These are phyloP conservation scores for Phytopythium helicoides DNA, from an alignment of 352 stramenopile genomes.

Conservation along the genomic window DNA sequence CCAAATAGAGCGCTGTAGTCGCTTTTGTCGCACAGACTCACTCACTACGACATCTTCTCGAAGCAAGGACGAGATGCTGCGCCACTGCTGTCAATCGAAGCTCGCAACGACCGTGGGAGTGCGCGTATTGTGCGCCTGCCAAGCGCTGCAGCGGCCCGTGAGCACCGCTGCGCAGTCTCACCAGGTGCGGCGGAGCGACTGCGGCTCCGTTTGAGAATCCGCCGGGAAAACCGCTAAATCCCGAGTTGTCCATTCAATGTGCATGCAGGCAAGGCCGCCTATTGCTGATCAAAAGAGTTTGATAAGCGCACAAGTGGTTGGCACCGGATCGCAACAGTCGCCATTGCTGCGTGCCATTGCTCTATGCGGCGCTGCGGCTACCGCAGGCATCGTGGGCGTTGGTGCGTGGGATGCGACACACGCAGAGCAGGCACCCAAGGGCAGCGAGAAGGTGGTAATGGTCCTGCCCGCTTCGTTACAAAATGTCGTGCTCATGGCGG, in stretches of 20 bases:
- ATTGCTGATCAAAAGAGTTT: too few relatives aligned
- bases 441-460: slow-evolving; percentile 34
- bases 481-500: slow-evolving; percentile 1
- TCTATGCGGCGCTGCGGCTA: slow-evolving; percentile 16
- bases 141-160: not conserved
- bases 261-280: too few relatives aligned
- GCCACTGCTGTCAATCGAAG: not conserved
- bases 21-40: too few relatives aligned
- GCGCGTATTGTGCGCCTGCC: not conserved
- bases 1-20: too few relatives aligned
- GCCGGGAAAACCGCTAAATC: too few relatives aligned
- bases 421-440: slow-evolving; percentile 19
- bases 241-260: too few relatives aligned
- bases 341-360: not conserved
- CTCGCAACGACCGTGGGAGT: not conserved
- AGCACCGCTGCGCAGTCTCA: not conserved
- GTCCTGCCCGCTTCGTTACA: too few relatives aligned
- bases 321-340: too few relatives aligned
- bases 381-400: slow-evolving; percentile 10
- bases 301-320: too few relatives aligned
- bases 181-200: not conserved
- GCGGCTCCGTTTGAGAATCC: too few relatives aligned
- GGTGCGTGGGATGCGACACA: slow-evolving; percentile 7
- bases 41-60: too few relatives aligned
- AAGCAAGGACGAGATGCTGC: slow-evolving; percentile 1